Evolutionary conservation across 345 rosid genomes (phyloP), one percentile per base, ranked within the genome.

Genomic region (Populus davidiana): DNA sequence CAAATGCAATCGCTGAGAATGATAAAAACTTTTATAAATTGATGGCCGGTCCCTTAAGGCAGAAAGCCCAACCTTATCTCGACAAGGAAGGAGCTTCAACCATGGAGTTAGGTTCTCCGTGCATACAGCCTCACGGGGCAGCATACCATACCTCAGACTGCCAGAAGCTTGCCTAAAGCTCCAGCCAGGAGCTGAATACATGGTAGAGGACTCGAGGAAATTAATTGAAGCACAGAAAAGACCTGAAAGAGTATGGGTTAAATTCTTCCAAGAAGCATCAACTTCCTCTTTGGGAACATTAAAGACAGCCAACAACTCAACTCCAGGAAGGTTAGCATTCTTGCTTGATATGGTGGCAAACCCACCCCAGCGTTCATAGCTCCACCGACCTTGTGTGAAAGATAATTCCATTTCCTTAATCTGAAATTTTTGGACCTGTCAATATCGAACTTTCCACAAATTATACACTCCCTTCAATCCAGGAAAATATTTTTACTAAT

Each of bases 351-450:
- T 75, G 65, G 97, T 89, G 38, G 93, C 98, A 87, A 78, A 96
- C 67, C 97, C 98, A 71, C 99, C 99, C 98, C 99, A 96, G n/a
- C 79, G 87, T 79, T 93, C 99, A 80, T 93, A 93, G 77, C 89
- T 91, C 99, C 98, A 96, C 69, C 99, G 96, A 70, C 99, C 99
- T 80, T 96, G 98, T 78, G 97, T 92, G 82, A 96, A 96, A 96
- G 99, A 96, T 54, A 96, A 74, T 77, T 96, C 99, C 98, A 93
- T 91, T 88, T 96, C 97, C 81, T 86, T 90, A 69, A 93, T 81
- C 63, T 84, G 88, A 59, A 89, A 93, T 69, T 92, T 96, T 73
- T 87, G 79, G 70, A 91, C 94, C 99, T 96, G 88, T 77, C 68
- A 80, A 81, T 25, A 76, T 72, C 78, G 76, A 29, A 44, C 65